phyloP scores from a whole-genome alignment of 371 early-diverging fungal species.

The Mucor ambiguus region DNA sequence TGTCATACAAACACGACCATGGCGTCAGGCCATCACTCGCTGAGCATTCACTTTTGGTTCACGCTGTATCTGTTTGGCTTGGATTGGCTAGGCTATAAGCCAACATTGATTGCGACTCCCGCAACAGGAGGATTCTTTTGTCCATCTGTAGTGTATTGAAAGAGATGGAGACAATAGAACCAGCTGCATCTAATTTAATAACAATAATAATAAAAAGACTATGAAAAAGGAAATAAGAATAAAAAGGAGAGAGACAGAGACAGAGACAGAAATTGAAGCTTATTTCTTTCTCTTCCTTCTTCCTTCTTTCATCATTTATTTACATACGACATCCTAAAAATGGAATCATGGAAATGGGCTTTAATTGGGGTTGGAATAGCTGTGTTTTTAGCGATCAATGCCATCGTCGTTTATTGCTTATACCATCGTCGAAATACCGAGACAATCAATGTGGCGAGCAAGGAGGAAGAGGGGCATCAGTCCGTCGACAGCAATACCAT shows the following conservation, averaged over 20 bases:
- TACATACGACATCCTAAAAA: neutral
- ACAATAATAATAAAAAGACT: neutral
- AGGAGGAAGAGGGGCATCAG: neutral
- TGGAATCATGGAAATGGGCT: conserved; percentile 20
- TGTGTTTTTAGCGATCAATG: neutral
- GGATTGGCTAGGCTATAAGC: conserved; percentile 38
- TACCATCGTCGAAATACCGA: neutral
- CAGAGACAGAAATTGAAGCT: neutral
- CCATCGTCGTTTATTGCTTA: neutral
- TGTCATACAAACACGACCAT: conserved; percentile 14
- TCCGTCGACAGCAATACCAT: neutral
- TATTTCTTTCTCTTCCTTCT: neutral
- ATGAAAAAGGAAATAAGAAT: conserved; percentile 1
- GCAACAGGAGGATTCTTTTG: conserved; percentile 27
- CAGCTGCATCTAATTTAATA: neutral
- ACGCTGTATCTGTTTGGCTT: conserved; percentile 33
- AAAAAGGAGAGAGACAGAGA: neutral
- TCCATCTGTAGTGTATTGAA: conserved; percentile 1
- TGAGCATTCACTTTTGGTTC: conserved; percentile 38
- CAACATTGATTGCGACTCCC: conserved; percentile 31
- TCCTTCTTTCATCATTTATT: conserved; percentile 3
- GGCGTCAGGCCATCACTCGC: conserved; percentile 6
- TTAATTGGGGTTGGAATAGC: conserved; percentile 10
- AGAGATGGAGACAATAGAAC: neutral
- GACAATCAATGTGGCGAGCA: neutral